These are phyloP conservation scores for Gentiana dahurica DNA, from an alignment of 257 asterid genomes.

Conservation along the genomic window DNA sequence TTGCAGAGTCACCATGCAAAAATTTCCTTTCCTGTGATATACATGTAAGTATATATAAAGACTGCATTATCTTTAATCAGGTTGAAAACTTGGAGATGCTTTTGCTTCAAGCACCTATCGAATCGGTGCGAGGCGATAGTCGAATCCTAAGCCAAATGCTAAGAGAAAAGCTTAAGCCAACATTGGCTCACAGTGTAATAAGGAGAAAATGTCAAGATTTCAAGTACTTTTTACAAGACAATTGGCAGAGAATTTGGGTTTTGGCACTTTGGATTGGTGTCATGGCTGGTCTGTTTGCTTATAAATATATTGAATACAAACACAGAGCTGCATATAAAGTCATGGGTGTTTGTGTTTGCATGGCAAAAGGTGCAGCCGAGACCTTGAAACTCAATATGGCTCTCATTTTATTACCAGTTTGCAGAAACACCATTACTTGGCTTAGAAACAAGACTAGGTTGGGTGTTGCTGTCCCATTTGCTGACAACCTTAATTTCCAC, in stretches of 20 bases:
- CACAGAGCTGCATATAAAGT: slow-evolving; percentile 36
- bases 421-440: slow-evolving; percentile 46
- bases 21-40: no score
- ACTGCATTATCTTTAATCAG: slow-evolving; percentile 20
- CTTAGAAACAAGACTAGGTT: slow-evolving; percentile 59
- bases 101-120: slow-evolving; percentile 62
- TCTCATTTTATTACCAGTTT: slow-evolving; percentile 11
- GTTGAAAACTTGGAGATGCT: slow-evolving; percentile 72
- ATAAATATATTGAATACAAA: slow-evolving; percentile 41
- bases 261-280: slow-evolving; percentile 38
- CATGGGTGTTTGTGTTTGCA: slow-evolving; percentile 39
- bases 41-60: no score
- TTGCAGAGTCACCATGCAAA: slow-evolving; percentile 27
- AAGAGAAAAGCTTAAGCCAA: slow-evolving; percentile 75
- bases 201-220: slow-evolving; percentile 37
- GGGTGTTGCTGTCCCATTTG: slow-evolving; percentile 53
- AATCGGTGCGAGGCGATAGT: slow-evolving; percentile 54
- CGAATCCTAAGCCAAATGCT: slow-evolving; percentile 63
- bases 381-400: slow-evolving; percentile 21
- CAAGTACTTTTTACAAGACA: slow-evolving; percentile 53
- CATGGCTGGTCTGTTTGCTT: slow-evolving; percentile 38
- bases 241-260: slow-evolving; percentile 61
- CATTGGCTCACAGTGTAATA: slow-evolving; percentile 23
- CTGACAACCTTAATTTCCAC: slow-evolving; percentile 86
- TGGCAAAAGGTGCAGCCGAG: slow-evolving; percentile 49